Evolutionary conservation across 2,329 filamentous ascomycete genomes (phyloP).

Genomic region (Fusarium oligoseptatum): DNA sequence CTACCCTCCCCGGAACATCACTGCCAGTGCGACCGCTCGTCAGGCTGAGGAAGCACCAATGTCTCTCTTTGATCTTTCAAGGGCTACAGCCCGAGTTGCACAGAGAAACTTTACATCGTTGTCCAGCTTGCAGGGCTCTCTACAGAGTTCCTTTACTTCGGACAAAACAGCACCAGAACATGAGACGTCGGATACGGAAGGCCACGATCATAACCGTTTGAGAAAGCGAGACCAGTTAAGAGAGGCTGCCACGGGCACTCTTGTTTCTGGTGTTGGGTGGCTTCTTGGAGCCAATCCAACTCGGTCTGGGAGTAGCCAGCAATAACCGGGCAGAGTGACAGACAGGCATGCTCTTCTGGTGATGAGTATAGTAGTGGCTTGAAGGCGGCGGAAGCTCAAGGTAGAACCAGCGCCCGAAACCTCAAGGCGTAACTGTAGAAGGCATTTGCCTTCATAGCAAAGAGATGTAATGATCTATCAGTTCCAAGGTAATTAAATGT

Average conservation of each 20-base stretch:
- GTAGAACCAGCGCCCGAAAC: background rate
- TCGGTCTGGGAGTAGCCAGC: conserved; percentile 32
- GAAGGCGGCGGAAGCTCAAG: background rate
- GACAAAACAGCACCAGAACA: conserved; percentile 29
- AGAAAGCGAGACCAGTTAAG: conserved; percentile 80
- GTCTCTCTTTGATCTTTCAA: conserved; percentile 74
- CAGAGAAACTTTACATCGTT: conserved; percentile 70
- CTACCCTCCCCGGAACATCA: conserved; percentile 50
- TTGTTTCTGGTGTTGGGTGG: conserved; percentile 77
- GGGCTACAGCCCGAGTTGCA: conserved; percentile 71
- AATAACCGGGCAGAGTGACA: background rate
- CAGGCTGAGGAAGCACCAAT: conserved; percentile 70
- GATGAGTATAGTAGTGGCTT: background rate
- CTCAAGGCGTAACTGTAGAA: background rate
- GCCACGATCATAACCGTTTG: conserved; percentile 55
- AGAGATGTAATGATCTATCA: conserved; percentile 15
- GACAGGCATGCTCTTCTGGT: background rate
- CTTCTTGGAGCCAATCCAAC: conserved; percentile 68
- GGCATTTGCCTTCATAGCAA: background rate
- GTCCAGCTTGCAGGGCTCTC: conserved; percentile 61
- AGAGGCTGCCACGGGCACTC: conserved; percentile 75
- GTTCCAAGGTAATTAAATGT: conserved; percentile 1
- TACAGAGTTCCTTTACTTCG: conserved; percentile 34
- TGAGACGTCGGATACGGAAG: conserved; percentile 42
- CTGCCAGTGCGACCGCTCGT: conserved; percentile 52